Conservation (phyloP, 2,329 filamentous ascomycete genomes). For the Scedosporium aurantiacum region DNA sequence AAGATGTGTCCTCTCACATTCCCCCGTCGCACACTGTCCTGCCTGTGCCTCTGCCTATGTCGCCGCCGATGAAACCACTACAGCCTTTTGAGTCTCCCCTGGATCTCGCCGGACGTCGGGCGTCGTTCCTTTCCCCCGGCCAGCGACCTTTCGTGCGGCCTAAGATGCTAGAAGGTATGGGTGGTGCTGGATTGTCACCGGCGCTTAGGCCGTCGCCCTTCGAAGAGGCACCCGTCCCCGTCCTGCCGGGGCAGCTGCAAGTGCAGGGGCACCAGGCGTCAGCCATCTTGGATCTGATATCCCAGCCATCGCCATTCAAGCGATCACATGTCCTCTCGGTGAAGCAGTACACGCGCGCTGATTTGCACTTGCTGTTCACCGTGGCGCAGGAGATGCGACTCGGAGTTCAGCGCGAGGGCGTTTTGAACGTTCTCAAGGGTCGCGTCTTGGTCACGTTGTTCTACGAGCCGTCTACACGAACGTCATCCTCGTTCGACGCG, state of each 20-base stretch:
- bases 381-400: slow-evolving; percentile 96
- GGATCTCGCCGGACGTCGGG: slow-evolving; percentile 16
- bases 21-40: slow-evolving; percentile 20
- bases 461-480: slow-evolving; percentile 94
- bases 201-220: slow-evolving; percentile 28
- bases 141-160: not conserved
- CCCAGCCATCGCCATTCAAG: slow-evolving; percentile 72
- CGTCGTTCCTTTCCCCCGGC: slow-evolving; percentile 15
- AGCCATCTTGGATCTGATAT: slow-evolving; percentile 60
- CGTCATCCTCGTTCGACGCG: slow-evolving; percentile 89
- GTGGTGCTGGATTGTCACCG: slow-evolving; percentile 15
- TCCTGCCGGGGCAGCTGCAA: slow-evolving; percentile 20
- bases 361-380: slow-evolving; percentile 89
- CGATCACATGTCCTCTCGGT: slow-evolving; percentile 85
- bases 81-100: slow-evolving; percentile 1
- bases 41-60: slow-evolving; percentile 25
- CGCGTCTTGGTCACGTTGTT: slow-evolving; percentile 86
- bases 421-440: slow-evolving; percentile 76
- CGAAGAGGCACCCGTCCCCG: slow-evolving; percentile 10
- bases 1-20: slow-evolving; percentile 64
- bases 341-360: slow-evolving; percentile 74
- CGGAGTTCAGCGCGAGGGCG: slow-evolving; percentile 83
- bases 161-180: not conserved
- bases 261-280: slow-evolving; percentile 42
- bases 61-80: slow-evolving; percentile 42